These are phyloP conservation scores for Cnidoscolus chayamansa DNA, from an alignment of 441 rosid genomes.

Conservation along the genomic window DNA sequence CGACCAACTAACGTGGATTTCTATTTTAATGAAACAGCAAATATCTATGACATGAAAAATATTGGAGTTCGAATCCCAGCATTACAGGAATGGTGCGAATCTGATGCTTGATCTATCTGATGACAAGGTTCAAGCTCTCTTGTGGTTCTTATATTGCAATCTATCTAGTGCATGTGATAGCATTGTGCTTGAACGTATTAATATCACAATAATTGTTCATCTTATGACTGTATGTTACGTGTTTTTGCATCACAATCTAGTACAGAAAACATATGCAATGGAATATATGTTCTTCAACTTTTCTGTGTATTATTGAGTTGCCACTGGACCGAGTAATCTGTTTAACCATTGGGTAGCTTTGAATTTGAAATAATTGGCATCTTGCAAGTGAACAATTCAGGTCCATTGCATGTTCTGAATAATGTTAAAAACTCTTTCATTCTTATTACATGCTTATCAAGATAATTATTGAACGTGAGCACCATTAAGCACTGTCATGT, in stretches of 20 bases:
- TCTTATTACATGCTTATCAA: neutral
- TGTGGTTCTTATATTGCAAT: neutral
- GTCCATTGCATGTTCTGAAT: neutral
- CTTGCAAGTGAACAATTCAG: no score
- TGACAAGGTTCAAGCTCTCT: slow-evolving; percentile 4
- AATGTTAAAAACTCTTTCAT: no score
- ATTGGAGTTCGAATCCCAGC: slow-evolving; percentile 59
- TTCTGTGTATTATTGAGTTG: neutral
- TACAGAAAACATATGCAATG: no score
- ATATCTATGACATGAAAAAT: slow-evolving; percentile 73
- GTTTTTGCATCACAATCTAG: no score
- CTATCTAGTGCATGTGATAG: neutral
- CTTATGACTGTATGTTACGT: neutral
- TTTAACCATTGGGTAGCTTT: neutral
- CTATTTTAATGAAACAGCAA: slow-evolving; percentile 39
- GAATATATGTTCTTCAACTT: no score
- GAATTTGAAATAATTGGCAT: neutral
- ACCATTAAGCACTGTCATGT: neutral
- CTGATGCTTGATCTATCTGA: slow-evolving; percentile 30
- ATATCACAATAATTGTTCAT: neutral
- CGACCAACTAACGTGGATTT: neutral
- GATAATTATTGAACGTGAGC: neutral
- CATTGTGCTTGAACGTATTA: slow-evolving; percentile 1
- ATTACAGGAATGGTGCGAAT: slow-evolving; percentile 57
- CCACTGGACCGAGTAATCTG: neutral